Base-by-base conservation (phyloP, 345 rosid genomes). In the Leavenworthia alabamica region DNA sequence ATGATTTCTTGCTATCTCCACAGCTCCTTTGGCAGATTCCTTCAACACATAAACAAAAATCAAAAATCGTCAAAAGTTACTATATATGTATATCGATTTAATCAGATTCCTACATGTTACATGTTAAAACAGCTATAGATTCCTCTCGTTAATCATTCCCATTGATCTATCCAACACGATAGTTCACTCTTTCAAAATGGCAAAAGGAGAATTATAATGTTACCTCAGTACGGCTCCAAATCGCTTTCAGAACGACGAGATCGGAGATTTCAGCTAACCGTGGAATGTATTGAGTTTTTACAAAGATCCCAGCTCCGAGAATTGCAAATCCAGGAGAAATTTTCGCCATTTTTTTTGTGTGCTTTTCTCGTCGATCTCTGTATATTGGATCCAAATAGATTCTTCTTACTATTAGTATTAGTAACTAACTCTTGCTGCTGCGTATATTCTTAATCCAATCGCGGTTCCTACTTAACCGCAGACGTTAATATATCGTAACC, bases 151-250 rank as follows among this genome's bases (percentile, higher is more conserved):
- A 19, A 4, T 7, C 22, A 20, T 23, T 23, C 24, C 24, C 24
- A 23, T 7, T 20, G 72, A 58, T 40, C 50, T 20, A 62, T 35
- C 17, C 17, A 22, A 32, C 16, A 26, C 15, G 5, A 3, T 5
- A 15, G 2, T 24, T 26, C 24, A 33, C 10, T 12, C 3, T 11
- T 12, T 41, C 17, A 15, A 52, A 13, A 28, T 6, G 13, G 73
- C 13, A 43, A 40, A 43, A 11, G 24, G 14, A 24, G 40, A 20
- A 27, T n/a, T n/a, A n/a, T 7, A 40, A 16, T 17, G 49, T 43
- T 62, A 89, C 98, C 94, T 85, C 82, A 1, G 88, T 54, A 35
- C 98, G 95, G 74, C 98, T 92, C 98, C 98, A 92, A 47, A 92
- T 89, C 52, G 77, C 70, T 62, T 77, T 85, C 47, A 89, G 74